phyloP scores from a whole-genome alignment of 176 grass and related monocot species.

The Aegilops sharonensis region DNA sequence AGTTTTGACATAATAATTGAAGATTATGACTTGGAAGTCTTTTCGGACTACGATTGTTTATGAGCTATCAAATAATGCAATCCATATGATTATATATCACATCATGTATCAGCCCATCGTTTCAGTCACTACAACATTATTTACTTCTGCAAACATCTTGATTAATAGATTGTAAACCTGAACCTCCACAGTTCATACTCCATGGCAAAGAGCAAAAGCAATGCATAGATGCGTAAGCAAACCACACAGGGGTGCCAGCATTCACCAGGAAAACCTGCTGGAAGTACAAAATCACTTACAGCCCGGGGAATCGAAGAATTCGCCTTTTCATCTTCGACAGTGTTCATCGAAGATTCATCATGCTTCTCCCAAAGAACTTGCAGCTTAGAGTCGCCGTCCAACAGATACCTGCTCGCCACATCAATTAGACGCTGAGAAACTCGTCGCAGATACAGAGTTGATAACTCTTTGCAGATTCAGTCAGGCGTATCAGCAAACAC shows the following conservation, averaged over 20 bases:
- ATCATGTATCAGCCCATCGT: not conserved
- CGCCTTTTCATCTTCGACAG: slow-evolving; percentile 12
- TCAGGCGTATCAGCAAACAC: not conserved
- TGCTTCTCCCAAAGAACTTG: slow-evolving; percentile 42
- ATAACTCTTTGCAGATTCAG: not conserved
- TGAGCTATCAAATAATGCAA: not conserved
- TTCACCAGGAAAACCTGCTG: slow-evolving; percentile 80
- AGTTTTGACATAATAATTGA: slow-evolving; percentile 21
- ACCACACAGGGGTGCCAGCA: not conserved
- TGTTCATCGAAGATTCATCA: slow-evolving; percentile 18
- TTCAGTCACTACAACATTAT: not conserved
- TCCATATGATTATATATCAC: not conserved
- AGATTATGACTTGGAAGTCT: slow-evolving; percentile 17
- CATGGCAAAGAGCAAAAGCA: not conserved
- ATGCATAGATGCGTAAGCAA: not conserved
- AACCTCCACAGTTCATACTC: not conserved
- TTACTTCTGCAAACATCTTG: not conserved
- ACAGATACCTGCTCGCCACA: slow-evolving; percentile 47
- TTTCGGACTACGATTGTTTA: not conserved
- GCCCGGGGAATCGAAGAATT: slow-evolving; percentile 39
- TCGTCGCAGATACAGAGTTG: not conserved
- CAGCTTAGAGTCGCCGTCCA: slow-evolving; percentile 46
- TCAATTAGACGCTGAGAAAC: not conserved
- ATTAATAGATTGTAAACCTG: not conserved
- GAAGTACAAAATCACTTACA: slow-evolving; percentile 73